Evolutionary conservation across 257 asterid species (phyloP).

Genomic region (Paraleonurus japonicus): DNA sequence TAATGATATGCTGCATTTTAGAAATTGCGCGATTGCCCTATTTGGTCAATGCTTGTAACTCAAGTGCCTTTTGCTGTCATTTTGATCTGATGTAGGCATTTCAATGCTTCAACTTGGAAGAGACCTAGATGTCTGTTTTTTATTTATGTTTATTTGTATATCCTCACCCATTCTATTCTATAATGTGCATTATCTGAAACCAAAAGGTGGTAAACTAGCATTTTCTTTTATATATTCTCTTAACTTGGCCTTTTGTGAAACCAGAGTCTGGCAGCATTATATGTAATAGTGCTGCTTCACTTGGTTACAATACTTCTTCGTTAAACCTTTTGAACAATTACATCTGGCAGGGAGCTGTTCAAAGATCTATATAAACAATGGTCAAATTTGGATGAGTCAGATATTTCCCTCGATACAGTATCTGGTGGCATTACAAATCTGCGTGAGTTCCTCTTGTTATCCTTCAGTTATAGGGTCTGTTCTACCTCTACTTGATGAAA

Average conservation of each 20-base stretch:
- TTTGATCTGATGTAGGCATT: background rate
- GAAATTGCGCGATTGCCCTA: background rate
- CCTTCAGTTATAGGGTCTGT: constrained; percentile 13
- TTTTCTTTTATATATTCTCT: background rate
- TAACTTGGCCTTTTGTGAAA: constrained; percentile 4
- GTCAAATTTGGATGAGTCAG: constrained; percentile 69
- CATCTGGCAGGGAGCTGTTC: constrained; percentile 67
- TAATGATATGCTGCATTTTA: constrained; percentile 8
- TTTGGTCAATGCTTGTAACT: background rate
- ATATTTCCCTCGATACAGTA: constrained; percentile 71
- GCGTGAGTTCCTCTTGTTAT: constrained; percentile 41
- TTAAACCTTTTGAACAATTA: background rate
- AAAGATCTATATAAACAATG: constrained; percentile 83
- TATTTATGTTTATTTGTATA: background rate
- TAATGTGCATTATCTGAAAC: constrained; percentile 17
- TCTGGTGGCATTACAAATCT: constrained; percentile 99
- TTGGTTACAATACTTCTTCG: constrained; percentile 1
- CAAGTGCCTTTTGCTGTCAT: constrained; percentile 6
- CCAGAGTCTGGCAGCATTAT: constrained; percentile 10
- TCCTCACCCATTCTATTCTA: constrained; percentile 5
- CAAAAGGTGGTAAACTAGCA: constrained; percentile 2
- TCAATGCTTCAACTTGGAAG: background rate
- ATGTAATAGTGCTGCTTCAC: constrained; percentile 8
- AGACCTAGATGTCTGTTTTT: background rate
- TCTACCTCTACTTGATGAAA: background rate